phyloP scores from a whole-genome alignment of 2,329 filamentous ascomycete species.

The Didymella exigua region DNA sequence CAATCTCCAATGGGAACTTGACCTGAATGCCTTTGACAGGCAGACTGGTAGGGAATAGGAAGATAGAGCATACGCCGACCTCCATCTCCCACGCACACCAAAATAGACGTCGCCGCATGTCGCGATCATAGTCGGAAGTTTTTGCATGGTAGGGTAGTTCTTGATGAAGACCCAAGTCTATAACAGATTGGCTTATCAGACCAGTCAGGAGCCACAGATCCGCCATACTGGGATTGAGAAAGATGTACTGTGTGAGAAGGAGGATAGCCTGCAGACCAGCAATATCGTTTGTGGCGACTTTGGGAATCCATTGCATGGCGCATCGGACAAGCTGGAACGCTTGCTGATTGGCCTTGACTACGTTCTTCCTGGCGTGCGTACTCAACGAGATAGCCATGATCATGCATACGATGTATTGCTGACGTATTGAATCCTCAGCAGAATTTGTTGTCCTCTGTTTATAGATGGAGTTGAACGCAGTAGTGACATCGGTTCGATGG shows the following conservation, averaged over 20 bases:
- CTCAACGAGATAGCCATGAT: slow-evolving; percentile 47
- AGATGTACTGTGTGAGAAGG: slow-evolving; percentile 45
- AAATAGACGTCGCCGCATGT: slow-evolving; percentile 46
- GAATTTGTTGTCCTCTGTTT: slow-evolving; percentile 30
- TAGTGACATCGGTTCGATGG: slow-evolving; percentile 41
- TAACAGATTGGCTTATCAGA: slow-evolving; percentile 45
- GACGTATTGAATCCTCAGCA: slow-evolving; percentile 35
- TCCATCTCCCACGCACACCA: slow-evolving; percentile 50
- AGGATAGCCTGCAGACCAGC: slow-evolving; percentile 44
- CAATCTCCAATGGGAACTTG: slow-evolving; percentile 41
- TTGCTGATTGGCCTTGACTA: slow-evolving; percentile 40
- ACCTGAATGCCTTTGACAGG: slow-evolving; percentile 40
- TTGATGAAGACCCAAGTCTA: slow-evolving; percentile 46
- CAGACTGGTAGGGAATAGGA: slow-evolving; percentile 40
- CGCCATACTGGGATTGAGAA: slow-evolving; percentile 45
- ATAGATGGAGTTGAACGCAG: slow-evolving; percentile 44
- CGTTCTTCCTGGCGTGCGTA: slow-evolving; percentile 42
- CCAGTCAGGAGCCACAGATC: slow-evolving; percentile 47
- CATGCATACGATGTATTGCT: slow-evolving; percentile 46
- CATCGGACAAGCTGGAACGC: slow-evolving; percentile 43
- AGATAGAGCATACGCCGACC: slow-evolving; percentile 44
- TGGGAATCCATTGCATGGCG: slow-evolving; percentile 46
- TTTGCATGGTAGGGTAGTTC: slow-evolving; percentile 39
- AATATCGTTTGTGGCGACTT: slow-evolving; percentile 46
- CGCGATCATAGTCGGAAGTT: slow-evolving; percentile 40